Conservation (phyloP, 75 land plant species). For the Cupressus sempervirens region DNA sequence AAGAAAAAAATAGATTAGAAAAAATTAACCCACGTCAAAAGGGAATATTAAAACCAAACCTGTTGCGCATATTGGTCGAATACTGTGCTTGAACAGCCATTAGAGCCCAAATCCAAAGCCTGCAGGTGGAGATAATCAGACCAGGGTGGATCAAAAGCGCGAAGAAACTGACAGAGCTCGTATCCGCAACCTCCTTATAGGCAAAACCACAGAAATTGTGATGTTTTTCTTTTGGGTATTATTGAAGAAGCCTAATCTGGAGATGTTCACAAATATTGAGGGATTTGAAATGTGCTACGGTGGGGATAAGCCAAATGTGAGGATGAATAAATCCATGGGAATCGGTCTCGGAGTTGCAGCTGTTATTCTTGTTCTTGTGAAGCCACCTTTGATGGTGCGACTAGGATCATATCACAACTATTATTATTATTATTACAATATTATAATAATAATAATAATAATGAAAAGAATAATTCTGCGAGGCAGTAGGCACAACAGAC, state of each 20-base stretch:
- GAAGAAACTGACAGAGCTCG: not conserved
- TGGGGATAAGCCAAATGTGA: not conserved
- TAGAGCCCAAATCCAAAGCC: not conserved
- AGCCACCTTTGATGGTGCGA: not conserved
- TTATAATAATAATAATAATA: not conserved
- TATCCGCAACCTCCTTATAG: not conserved
- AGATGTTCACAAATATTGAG: not conserved
- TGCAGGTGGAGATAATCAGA: not conserved
- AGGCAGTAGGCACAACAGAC: no score
- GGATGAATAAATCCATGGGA: conserved; percentile 8
- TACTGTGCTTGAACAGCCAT: conserved; percentile 11
- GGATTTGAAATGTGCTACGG: not conserved
- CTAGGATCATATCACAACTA: not conserved
- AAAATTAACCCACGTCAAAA: not conserved
- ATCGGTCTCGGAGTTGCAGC: conserved; percentile 9
- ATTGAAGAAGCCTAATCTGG: not conserved
- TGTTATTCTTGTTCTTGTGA: not conserved
- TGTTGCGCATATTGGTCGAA: conserved; percentile 11
- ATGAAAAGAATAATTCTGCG: not conserved
- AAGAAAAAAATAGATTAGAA: not conserved
- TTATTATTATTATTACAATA: conserved; percentile 2
- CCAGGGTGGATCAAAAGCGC: not conserved
- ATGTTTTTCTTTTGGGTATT: not conserved
- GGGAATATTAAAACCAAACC: not conserved
- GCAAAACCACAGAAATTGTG: not conserved